Evolutionary conservation across 2,329 filamentous ascomycete genomes (phyloP).

Genomic region (Sarocladium brachiariae): DNA sequence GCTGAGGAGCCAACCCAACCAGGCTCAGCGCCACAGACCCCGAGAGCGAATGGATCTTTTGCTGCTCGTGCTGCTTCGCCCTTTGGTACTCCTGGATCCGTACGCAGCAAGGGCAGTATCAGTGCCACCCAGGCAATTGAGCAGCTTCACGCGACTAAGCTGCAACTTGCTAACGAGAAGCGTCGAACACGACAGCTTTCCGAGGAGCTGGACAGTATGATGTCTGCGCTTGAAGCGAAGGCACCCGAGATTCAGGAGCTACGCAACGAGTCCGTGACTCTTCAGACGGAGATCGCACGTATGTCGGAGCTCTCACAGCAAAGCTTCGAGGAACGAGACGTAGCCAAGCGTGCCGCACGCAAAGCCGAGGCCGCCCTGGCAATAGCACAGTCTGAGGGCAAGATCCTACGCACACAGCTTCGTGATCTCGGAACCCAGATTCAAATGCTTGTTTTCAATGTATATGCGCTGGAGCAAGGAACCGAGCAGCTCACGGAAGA

Average conservation of each 20-base stretch:
- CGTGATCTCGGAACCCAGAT: conserved; percentile 86
- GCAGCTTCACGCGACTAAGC: conserved; percentile 61
- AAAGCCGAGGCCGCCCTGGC: conserved; percentile 70
- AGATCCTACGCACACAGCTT: conserved; percentile 77
- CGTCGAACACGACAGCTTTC: conserved; percentile 68
- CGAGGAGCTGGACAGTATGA: conserved; percentile 75
- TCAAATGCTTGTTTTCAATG: conserved; percentile 82
- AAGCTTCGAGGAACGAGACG: conserved; percentile 72
- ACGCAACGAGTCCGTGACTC: conserved; percentile 69
- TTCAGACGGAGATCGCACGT: conserved; percentile 74
- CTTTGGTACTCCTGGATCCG: conserved; percentile 53
- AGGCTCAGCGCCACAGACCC: conserved; percentile 53
- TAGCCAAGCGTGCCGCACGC: conserved; percentile 68
- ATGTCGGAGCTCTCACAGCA: conserved; percentile 81
- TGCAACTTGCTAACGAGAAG: conserved; percentile 66
- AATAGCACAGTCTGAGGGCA: conserved; percentile 58
- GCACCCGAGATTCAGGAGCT: conserved; percentile 84
- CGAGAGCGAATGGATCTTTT: conserved; percentile 50
- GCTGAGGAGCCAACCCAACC: conserved; percentile 35
- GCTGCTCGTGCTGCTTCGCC: conserved; percentile 49
- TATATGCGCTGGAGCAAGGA: conserved; percentile 76
- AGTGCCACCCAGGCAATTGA: conserved; percentile 58
- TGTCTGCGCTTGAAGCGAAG: conserved; percentile 76
- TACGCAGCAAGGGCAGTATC: conserved; percentile 47
- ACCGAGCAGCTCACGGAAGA: conserved; percentile 62